Percentiles rank a stretch among this genome's conserved stretches.
Conservation (phyloP, 2,329 filamentous ascomycete genomes). For the Hymenoscyphus fructigenus region DNA sequence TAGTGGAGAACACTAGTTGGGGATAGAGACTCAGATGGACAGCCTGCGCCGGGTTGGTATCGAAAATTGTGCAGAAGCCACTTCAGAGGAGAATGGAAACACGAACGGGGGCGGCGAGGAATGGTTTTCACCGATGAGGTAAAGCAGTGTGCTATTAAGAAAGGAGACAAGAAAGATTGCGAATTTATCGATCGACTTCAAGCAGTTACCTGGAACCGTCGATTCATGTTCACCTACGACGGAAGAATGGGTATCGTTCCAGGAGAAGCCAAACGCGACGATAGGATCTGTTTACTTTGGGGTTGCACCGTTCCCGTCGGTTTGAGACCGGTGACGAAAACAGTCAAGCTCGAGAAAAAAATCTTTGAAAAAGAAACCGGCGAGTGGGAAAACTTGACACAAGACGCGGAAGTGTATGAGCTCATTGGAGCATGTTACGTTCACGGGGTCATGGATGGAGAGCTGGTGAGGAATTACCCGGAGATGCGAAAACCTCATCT, state of each 20-base stretch:
- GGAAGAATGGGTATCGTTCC: conserved; percentile 3
- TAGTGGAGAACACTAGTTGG: background rate
- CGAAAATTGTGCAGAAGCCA: background rate
- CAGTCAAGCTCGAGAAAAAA: no score
- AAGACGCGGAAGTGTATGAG: background rate
- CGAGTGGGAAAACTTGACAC: background rate
- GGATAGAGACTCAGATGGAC: background rate
- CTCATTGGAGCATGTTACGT: conserved; percentile 16
- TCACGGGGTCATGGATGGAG: conserved; percentile 15
- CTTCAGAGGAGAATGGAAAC: background rate
- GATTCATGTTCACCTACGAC: background rate
- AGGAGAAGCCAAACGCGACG: background rate
- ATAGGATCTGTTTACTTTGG: conserved; percentile 6
- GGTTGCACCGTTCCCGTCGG: conserved; percentile 8
- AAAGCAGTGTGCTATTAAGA: background rate
- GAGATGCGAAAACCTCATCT: background rate
- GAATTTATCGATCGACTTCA: background rate
- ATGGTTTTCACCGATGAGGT: background rate
- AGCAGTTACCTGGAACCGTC: background rate
- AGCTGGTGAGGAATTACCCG: background rate
- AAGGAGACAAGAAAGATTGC: background rate
- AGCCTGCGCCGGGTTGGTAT: background rate
- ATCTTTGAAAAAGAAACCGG: no score
- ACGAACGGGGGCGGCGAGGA: background rate
- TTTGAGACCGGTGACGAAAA: background rate